These are phyloP conservation scores for Apiotrichum gracile DNA, from an alignment of 1,284 basidiomycete species.

Conservation along the genomic window DNA sequence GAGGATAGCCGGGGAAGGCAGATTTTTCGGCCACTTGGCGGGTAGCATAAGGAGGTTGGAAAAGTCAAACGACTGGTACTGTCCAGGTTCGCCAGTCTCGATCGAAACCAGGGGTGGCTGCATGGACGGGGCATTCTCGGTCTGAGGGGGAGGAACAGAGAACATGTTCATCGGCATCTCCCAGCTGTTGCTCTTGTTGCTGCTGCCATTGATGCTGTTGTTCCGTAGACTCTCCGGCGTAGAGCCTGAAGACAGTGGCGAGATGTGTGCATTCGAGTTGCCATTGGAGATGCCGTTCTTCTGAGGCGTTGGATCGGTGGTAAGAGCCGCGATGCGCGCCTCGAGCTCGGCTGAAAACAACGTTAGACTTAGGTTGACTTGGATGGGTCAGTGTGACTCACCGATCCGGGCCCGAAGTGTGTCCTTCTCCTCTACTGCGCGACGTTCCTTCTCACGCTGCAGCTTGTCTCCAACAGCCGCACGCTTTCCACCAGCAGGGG, in stretches of 20 bases:
- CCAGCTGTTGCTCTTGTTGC: background rate
- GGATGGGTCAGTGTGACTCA: constrained; percentile 1
- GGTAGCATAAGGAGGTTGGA: constrained; percentile 33
- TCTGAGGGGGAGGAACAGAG: background rate
- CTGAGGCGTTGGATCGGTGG: constrained; percentile 3
- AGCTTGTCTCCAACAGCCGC: constrained; percentile 7
- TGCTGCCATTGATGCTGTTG: background rate
- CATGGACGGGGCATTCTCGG: constrained; percentile 1
- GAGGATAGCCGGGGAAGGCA: constrained; percentile 38
- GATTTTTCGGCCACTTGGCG: constrained; percentile 35
- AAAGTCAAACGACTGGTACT: constrained; percentile 24
- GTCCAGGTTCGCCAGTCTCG: constrained; percentile 9
- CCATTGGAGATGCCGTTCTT: background rate
- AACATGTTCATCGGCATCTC: constrained; percentile 5
- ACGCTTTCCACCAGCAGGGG: constrained; percentile 4
- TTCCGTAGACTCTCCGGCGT: background rate
- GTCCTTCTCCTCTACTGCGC: constrained; percentile 30
- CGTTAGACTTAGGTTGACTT: background rate
- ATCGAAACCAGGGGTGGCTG: constrained; percentile 6
- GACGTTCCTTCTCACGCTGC: constrained; percentile 19
- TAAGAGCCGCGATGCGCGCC: constrained; percentile 22
- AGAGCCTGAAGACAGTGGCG: background rate
- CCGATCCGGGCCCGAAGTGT: constrained; percentile 24
- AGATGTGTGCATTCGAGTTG: background rate
- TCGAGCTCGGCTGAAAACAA: constrained; percentile 38